Base-by-base conservation (phyloP, 139 green algal genomes). In the Coelastrella sp. region DNA sequence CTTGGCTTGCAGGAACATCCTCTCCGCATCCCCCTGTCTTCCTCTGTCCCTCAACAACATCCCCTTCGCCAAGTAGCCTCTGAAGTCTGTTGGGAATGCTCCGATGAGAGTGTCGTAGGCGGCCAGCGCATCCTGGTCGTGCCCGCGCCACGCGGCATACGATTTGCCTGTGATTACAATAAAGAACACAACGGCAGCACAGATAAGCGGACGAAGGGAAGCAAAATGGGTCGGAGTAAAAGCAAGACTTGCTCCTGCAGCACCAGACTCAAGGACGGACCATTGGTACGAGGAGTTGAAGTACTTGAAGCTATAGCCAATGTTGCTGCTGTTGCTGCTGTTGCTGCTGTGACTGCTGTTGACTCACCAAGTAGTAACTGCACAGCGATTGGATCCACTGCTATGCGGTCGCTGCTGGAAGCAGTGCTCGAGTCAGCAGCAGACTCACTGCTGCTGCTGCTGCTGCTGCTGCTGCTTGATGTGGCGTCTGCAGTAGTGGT, bases 1-100 rank as follows among this genome's bases (percentile, higher is more conserved):
- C 57, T 85, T 81, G 11, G 90, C 90, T 87, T 93, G 90, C 69
- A 94, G 77, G 87, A 94, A 91, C 90, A 94, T 92, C 59, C 88
- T 85, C 79, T 92, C 88, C 5, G 88, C 85, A 67, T 94, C 90
- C 4, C 86, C 88, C 53, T 89, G 80, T 23, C 88, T 62, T 7
- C 90, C 90, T n/a, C 87, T 53, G 85, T 94, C 88, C 45, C 87
- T 88, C 48, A 94, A 71, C 62, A 89, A 91, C 74, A 94, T 57
- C 3, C 87, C 90, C 83, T 92, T 94, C 32, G 90, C 90, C 32
- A 92, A 85, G 83, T 92, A 94, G 45, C 88, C 90, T 0, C 90
- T 78, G 85, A 91, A 92, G 75, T 92, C 90, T 53, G 82, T 66
- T 0, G 79, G 86, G 66, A 76, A 83, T 8, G 67, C 63, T 30